A percentile compares a stretch with the other conserved stretches of the same genome.
Conservation (phyloP, 1,284 basidiomycete genomes). For the Chiua sp. region DNA sequence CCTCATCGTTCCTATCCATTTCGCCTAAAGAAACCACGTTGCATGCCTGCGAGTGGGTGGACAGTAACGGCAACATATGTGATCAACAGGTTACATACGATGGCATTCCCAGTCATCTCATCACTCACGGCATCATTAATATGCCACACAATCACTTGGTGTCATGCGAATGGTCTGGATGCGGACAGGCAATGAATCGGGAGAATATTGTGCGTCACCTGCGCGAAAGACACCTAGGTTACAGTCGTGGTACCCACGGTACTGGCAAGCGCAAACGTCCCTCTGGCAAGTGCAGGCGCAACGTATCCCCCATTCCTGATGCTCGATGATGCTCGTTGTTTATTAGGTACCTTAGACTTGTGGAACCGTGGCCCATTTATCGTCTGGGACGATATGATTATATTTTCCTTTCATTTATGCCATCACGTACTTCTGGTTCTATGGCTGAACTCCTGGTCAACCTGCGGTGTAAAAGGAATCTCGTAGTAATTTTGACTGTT, state of each 20-base stretch:
- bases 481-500: too few species aligned
- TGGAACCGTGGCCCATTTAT: too few species aligned
- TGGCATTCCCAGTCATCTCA: conserved; percentile 17
- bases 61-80: conserved; percentile 8
- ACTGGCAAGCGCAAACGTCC: too few species aligned
- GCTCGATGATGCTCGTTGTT: too few species aligned
- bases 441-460: too few species aligned
- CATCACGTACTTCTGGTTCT: too few species aligned
- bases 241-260: conserved; percentile 13
- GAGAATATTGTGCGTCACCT: conserved; percentile 29
- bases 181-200: conserved; percentile 22
- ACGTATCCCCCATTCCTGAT: neutral
- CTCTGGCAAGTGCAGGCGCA: neutral
- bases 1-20: neutral
- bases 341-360: too few species aligned
- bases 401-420: too few species aligned
- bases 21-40: neutral
- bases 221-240: conserved; percentile 24
- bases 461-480: too few species aligned
- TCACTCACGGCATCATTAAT: conserved; percentile 11
- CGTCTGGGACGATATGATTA: too few species aligned
- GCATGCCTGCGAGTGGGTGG: conserved; percentile 15
- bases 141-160: accelerated
- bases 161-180: conserved; percentile 22
- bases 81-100: neutral